These are phyloP conservation scores for Drechslerella dactyloides DNA, from an alignment of 2,329 filamentous ascomycete genomes.

Conservation along the genomic window DNA sequence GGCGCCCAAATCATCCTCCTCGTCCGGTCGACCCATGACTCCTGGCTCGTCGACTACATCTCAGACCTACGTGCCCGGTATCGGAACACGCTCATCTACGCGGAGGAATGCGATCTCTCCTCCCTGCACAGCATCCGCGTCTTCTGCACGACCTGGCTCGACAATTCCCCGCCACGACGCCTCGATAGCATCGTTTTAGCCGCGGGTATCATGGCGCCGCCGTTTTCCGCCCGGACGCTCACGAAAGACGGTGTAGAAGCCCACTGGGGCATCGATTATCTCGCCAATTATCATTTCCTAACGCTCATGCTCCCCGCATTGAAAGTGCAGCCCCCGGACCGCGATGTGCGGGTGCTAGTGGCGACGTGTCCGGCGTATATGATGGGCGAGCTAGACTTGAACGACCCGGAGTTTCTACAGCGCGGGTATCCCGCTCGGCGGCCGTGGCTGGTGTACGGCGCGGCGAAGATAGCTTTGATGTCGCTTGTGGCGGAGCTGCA, in stretches of 20 bases:
- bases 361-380: slow-evolving; percentile 89
- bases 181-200: slow-evolving; percentile 91
- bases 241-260: slow-evolving; percentile 83
- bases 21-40: slow-evolving; percentile 80
- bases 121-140: slow-evolving; percentile 87
- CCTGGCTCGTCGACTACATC: slow-evolving; percentile 90
- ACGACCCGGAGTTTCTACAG: slow-evolving; percentile 60
- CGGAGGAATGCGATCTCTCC: slow-evolving; percentile 88
- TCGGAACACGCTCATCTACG: slow-evolving; percentile 86
- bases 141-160: slow-evolving; percentile 97
- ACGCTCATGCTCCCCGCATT: slow-evolving; percentile 89
- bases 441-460: slow-evolving; percentile 56
- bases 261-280: slow-evolving; percentile 93
- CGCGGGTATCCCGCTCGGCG: slow-evolving; percentile 61
- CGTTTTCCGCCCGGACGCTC: slow-evolving; percentile 65
- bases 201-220: slow-evolving; percentile 76
- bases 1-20: slow-evolving; percentile 92
- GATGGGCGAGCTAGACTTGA: slow-evolving; percentile 65
- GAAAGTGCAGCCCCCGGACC: slow-evolving; percentile 86
- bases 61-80: slow-evolving; percentile 80
- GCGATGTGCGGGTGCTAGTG: slow-evolving; percentile 87
- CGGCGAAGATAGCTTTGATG: slow-evolving; percentile 72
- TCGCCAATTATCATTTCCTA: slow-evolving; percentile 93
- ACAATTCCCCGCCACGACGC: slow-evolving; percentile 86
- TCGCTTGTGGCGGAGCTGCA: slow-evolving; percentile 89